phyloP scores from a whole-genome alignment of 148 eudicot genomes.

The Rhododendron henanense region DNA sequence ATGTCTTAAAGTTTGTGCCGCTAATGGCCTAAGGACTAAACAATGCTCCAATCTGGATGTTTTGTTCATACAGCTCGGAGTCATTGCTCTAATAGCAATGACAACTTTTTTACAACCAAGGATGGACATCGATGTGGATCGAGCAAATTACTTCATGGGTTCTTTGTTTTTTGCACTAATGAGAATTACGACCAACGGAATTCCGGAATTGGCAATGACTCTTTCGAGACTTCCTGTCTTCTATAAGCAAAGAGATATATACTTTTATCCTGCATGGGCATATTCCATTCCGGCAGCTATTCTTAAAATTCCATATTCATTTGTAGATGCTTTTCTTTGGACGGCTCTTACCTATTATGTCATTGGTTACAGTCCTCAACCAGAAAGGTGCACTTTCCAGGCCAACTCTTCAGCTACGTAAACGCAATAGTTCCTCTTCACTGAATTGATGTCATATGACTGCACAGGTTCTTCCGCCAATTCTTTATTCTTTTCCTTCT shows the following conservation, averaged over 20 bases:
- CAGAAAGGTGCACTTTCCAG: constrained; percentile 35
- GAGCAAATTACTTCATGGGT: constrained; percentile 46
- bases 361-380: constrained; percentile 59
- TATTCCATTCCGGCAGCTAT: constrained; percentile 57
- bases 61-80: constrained; percentile 28
- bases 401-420: neutral
- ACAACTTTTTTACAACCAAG: constrained; percentile 54
- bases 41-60: neutral
- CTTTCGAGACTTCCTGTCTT: constrained; percentile 52
- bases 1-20: neutral
- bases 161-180: constrained; percentile 49
- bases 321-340: constrained; percentile 56
- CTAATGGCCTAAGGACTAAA: neutral
- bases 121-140: constrained; percentile 34
- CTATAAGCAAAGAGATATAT: constrained; percentile 59
- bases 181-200: constrained; percentile 50
- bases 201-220: constrained; percentile 53
- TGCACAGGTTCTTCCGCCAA: constrained; percentile 45
- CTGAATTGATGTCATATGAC: neutral
- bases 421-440: neutral
- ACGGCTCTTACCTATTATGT: constrained; percentile 57
- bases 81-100: constrained; percentile 60
- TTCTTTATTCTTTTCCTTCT: constrained; percentile 33
- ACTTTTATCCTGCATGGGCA: constrained; percentile 79
- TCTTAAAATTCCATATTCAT: constrained; percentile 53